These are phyloP conservation scores for Ceratocystis papillata DNA, from an alignment of 2,329 filamentous ascomycete species.

Conservation along the genomic window DNA sequence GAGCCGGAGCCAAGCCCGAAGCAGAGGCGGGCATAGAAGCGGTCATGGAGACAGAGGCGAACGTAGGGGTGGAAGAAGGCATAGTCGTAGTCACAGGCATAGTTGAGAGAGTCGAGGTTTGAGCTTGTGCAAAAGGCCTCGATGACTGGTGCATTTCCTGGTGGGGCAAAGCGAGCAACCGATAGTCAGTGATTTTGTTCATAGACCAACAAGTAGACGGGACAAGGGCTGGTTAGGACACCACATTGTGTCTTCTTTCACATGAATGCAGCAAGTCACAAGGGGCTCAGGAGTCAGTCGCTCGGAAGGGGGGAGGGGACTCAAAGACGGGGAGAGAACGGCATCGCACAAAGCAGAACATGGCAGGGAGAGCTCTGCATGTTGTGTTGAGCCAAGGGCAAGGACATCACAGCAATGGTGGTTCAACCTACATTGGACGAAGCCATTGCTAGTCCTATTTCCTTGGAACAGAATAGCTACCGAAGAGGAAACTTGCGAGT, in stretches of 20 bases:
- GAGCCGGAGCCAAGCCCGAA: not conserved
- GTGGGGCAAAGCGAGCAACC: conserved; percentile 28
- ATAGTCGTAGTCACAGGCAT: conserved; percentile 31
- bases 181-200: conserved; percentile 25
- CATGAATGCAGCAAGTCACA: not conserved
- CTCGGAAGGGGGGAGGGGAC: not conserved
- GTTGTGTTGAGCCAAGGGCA: conserved; percentile 23
- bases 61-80: conserved; percentile 9
- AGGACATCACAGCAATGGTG: conserved; percentile 25
- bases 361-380: conserved; percentile 4
- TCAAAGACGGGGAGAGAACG: conserved; percentile 5
- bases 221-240: not conserved
- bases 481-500: conserved; percentile 22
- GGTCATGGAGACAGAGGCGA: conserved; percentile 27
- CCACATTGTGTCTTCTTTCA: not conserved
- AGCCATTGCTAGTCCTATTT: conserved; percentile 25
- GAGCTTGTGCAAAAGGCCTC: conserved; percentile 38
- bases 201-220: conserved; percentile 14
- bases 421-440: conserved; percentile 25
- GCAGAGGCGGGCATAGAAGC: not conserved
- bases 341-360: conserved; percentile 17
- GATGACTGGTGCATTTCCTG: conserved; percentile 56
- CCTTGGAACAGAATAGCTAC: conserved; percentile 24
- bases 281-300: not conserved
- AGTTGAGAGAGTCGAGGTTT: conserved; percentile 20